These are phyloP conservation scores for Sporothrix humicola DNA, from an alignment of 2,329 filamentous ascomycete species.

Conservation along the genomic window DNA sequence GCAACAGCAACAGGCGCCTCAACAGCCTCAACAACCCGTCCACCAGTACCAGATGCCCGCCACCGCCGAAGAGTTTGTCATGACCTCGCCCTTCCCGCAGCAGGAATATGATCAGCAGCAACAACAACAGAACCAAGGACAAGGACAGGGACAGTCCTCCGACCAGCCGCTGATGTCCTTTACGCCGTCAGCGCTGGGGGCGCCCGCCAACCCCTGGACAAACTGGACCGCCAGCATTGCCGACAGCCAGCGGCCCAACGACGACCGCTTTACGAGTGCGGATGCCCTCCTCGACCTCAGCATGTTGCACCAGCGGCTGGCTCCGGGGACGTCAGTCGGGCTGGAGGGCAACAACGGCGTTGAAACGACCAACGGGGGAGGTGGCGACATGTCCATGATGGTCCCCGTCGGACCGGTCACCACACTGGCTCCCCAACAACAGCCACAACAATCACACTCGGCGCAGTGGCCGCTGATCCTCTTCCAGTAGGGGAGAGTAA, in stretches of 20 bases:
- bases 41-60: not conserved
- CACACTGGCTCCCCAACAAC: not conserved
- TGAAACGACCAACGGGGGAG: not conserved
- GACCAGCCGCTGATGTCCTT: slow-evolving; percentile 24
- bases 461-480: slow-evolving; percentile 36
- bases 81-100: not conserved
- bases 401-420: slow-evolving; percentile 18
- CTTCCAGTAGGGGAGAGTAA: slow-evolving; percentile 21
- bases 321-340: not conserved
- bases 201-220: slow-evolving; percentile 55
- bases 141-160: no score
- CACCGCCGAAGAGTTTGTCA: not conserved
- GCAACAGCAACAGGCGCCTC: slow-evolving; percentile 11
- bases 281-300: slow-evolving; percentile 56
- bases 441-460: slow-evolving; percentile 24
- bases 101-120: not conserved
- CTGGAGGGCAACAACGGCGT: not conserved
- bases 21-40: not conserved
- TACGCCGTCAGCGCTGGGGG: slow-evolving; percentile 34
- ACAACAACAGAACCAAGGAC: not conserved
- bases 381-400: not conserved
- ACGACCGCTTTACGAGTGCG: slow-evolving; percentile 50
- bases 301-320: slow-evolving; percentile 39
- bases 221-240: slow-evolving; percentile 61
- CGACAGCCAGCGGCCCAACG: slow-evolving; percentile 51